Evolutionary conservation across 352 stramenopile genomes (phyloP), one percentile per base, ranked within the genome.

Genomic region (Aphanomyces stellatus): DNA sequence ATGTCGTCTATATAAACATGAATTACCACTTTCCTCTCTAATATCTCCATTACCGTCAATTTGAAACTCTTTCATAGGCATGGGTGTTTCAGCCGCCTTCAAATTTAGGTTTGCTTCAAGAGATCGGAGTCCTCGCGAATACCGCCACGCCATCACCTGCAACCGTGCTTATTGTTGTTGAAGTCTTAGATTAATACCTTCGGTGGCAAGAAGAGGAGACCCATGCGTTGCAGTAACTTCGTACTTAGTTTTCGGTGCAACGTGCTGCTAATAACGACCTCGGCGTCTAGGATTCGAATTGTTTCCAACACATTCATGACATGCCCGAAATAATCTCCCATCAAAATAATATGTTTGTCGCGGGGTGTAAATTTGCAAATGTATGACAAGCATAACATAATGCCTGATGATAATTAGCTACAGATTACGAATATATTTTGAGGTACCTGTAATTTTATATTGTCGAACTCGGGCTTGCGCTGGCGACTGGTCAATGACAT

Each of bases 171-270:
- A n/a, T n/a, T n/a, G n/a, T n/a, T n/a, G n/a, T n/a, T n/a, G n/a
- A n/a, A n/a, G n/a, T n/a, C n/a, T n/a, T n/a, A n/a, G n/a, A n/a
- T n/a, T n/a, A n/a, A n/a, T n/a, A 67, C 78, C 24, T 90, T 82
- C 11, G 97, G 97, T 15, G 94, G 95, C 63, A 99, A 74, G 69
- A 98, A 98, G 0, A 97, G 74, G 33, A 97, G 79, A 4, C 95
- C 96, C 11, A 98, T 82, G 17, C 97, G 82, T 69, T 98, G 93
- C 70, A 98, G 93, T 22, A 99, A 82, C 73, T 99, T 99, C 4
- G 98, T 85, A 30, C 96, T 83, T n/a, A 98, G 78, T 65, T 98
- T 98, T 55, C 92, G 82, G 43, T 98, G 78, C 34, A 98, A 61
- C 2, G 87, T 94, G 62, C 79, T 91, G 68, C 83, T 92, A 22